Evolutionary conservation across 371 early-diverging fungal species (phyloP).

Genomic region (Coemansia linderi): DNA sequence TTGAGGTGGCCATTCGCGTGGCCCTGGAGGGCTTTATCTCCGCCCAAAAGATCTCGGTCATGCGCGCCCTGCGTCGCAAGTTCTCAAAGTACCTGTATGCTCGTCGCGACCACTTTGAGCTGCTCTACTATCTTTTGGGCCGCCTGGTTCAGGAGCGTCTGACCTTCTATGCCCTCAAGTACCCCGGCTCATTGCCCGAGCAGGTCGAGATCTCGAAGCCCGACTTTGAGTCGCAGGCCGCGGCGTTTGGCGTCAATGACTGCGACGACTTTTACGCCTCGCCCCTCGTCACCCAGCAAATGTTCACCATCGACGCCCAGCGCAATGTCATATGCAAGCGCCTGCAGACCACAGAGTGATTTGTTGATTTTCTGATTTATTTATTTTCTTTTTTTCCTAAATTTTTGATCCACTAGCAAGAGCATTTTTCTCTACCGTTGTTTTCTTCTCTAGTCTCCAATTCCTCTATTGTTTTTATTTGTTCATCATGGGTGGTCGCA

Average conservation of each 20-base stretch:
- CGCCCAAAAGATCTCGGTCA: constrained; percentile 96
- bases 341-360: constrained; percentile 9
- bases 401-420: not conserved
- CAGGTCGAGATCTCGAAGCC: constrained; percentile 57
- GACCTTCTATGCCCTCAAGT: constrained; percentile 67
- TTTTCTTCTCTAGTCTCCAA: not conserved
- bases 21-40: constrained; percentile 93
- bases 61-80: constrained; percentile 72
- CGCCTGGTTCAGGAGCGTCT: constrained; percentile 76
- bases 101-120: constrained; percentile 78
- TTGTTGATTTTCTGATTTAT: not conserved
- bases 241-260: constrained; percentile 45
- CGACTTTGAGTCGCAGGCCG: constrained; percentile 52
- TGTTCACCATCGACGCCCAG: constrained; percentile 39
- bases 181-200: constrained; percentile 61
- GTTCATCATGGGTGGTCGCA: constrained; percentile 60
- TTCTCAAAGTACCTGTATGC: constrained; percentile 85
- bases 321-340: constrained; percentile 45
- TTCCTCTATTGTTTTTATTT: not conserved
- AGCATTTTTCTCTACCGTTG: not conserved
- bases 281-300: constrained; percentile 43
- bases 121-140: constrained; percentile 70
- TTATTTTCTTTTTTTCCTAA: not conserved
- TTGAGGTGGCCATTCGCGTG: constrained; percentile 94
- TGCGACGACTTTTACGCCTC: constrained; percentile 47